Conservation (phyloP, 805 yeast species). For the Blastobotrys mokoenaii region DNA sequence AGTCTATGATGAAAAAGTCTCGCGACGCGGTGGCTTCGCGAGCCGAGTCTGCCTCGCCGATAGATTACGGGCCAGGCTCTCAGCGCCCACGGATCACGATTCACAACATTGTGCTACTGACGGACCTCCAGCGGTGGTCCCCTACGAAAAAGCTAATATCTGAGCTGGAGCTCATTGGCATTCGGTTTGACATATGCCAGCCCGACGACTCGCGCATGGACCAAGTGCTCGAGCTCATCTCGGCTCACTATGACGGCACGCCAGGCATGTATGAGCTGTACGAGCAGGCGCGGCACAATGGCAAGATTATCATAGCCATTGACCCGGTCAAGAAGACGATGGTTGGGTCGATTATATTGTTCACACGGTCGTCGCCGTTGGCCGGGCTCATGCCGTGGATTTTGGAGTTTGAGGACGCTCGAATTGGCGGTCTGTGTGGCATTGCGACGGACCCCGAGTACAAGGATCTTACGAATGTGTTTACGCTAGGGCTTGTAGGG, state of each 20-base stretch:
- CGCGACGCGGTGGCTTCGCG: neutral
- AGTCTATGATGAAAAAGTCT: conserved; percentile 2
- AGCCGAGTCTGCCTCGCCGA: neutral
- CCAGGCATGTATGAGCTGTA: conserved; percentile 21
- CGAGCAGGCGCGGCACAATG: conserved; percentile 27
- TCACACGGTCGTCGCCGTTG: conserved; percentile 38
- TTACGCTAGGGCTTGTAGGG: conserved; percentile 49
- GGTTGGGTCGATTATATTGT: conserved; percentile 35
- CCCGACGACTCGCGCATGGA: conserved; percentile 18
- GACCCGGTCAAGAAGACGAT: conserved; percentile 45
- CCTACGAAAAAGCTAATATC: conserved; percentile 47
- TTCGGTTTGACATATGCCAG: conserved; percentile 47
- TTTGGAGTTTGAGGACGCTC: conserved; percentile 31
- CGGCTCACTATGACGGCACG: conserved; percentile 18
- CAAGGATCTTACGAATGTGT: conserved; percentile 43
- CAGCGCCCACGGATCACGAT: conserved; percentile 1
- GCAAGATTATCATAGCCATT: conserved; percentile 42
- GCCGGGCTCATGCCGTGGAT: conserved; percentile 46
- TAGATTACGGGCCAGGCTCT: conserved; percentile 1
- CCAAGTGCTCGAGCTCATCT: conserved; percentile 36
- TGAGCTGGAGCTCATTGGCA: conserved; percentile 49
- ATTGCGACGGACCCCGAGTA: conserved; percentile 44
- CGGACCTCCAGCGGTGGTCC: conserved; percentile 39
- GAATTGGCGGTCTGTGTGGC: conserved; percentile 45
- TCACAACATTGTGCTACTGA: conserved; percentile 30